phyloP scores from a whole-genome alignment of 2,329 filamentous ascomycete species.

The Parastagonospora avenae region DNA sequence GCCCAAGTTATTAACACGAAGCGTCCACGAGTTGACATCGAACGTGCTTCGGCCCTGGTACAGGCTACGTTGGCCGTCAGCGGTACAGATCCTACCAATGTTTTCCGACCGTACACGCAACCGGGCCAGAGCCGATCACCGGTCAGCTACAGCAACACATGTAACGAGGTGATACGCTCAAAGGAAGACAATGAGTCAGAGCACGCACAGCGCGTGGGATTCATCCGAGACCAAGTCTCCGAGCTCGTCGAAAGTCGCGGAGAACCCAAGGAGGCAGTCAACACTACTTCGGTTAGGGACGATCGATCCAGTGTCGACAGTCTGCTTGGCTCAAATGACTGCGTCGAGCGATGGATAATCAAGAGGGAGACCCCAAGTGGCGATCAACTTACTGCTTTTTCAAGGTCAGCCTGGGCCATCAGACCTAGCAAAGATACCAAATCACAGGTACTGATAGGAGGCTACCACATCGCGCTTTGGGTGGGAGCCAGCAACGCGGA shows the following conservation, averaged over 20 bases:
- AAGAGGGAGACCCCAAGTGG: not conserved
- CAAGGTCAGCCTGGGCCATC: not conserved
- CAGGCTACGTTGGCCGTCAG: slow-evolving; percentile 3
- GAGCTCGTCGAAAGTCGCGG: too few relatives aligned
- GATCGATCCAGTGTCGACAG: not conserved
- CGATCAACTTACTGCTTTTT: not conserved
- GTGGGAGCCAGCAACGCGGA: not conserved
- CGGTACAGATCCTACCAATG: not conserved
- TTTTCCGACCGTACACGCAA: too few relatives aligned
- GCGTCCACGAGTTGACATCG: slow-evolving; percentile 16
- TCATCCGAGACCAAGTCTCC: too few relatives aligned
- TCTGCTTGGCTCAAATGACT: not conserved
- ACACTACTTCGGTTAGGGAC: not conserved
- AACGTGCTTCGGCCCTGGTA: slow-evolving; percentile 8
- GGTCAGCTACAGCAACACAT: too few relatives aligned
- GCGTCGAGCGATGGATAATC: too few relatives aligned
- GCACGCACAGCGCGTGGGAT: too few relatives aligned
- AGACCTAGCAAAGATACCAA: not conserved
- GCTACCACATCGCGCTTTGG: slow-evolving; percentile 12
- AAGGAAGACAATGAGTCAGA: too few relatives aligned
- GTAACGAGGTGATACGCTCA: too few relatives aligned
- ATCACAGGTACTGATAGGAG: not conserved
- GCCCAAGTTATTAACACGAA: slow-evolving; percentile 2
- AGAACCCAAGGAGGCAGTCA: too few relatives aligned
- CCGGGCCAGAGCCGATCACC: too few relatives aligned